phyloP scores from a whole-genome alignment of 805 yeast genomes.

The Lachancea lanzarotensis region DNA sequence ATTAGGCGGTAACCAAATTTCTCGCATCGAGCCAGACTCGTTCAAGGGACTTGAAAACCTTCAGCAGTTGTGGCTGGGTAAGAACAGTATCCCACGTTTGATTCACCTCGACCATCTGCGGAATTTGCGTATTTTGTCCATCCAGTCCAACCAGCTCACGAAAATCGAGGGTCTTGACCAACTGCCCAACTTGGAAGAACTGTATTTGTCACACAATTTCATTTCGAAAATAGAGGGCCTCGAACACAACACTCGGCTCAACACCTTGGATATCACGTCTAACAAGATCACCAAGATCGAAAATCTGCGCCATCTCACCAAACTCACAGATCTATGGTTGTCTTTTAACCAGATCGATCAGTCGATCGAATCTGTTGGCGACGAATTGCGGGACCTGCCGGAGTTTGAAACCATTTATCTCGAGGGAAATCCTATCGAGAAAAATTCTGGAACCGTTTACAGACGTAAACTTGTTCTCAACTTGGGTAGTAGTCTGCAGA shows the following conservation, averaged over 20 bases:
- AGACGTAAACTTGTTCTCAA: slow-evolving; percentile 73
- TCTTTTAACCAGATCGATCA: slow-evolving; percentile 62
- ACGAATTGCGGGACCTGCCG: slow-evolving; percentile 55
- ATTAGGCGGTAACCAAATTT: slow-evolving; percentile 77
- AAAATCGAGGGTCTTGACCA: slow-evolving; percentile 77
- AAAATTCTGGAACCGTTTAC: slow-evolving; percentile 67
- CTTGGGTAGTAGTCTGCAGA: slow-evolving; percentile 55
- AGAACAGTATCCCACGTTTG: slow-evolving; percentile 63
- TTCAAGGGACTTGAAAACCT: slow-evolving; percentile 50
- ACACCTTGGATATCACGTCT: slow-evolving; percentile 73
- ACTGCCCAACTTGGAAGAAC: slow-evolving; percentile 67
- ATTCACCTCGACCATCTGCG: slow-evolving; percentile 53
- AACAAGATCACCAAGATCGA: slow-evolving; percentile 59
- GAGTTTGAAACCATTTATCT: slow-evolving; percentile 82
- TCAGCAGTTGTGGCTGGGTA: slow-evolving; percentile 87
- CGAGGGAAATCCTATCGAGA: slow-evolving; percentile 88
- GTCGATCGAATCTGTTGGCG: slow-evolving; percentile 60
- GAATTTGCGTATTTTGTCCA: slow-evolving; percentile 69
- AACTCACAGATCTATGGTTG: slow-evolving; percentile 93
- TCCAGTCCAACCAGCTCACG: slow-evolving; percentile 77
- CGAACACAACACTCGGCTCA: slow-evolving; percentile 59
- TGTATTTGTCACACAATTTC: slow-evolving; percentile 83
- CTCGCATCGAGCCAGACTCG: slow-evolving; percentile 37
- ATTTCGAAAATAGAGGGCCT: slow-evolving; percentile 69
- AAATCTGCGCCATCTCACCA: slow-evolving; percentile 53